Conservation (phyloP, 306 rosid genomes). For the Trichosanthes cucumerina region DNA sequence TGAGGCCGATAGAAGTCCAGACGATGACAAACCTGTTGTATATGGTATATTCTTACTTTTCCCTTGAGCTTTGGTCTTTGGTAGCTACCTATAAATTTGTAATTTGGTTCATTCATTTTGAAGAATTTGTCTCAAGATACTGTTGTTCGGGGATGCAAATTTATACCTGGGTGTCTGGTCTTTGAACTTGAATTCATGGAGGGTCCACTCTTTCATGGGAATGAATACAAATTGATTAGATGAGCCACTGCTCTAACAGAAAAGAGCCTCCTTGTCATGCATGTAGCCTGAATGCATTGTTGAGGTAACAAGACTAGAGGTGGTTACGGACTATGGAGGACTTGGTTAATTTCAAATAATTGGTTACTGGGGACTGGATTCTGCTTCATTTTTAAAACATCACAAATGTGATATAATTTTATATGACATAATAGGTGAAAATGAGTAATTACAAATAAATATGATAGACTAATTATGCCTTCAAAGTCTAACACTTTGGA, state of each 20-base stretch:
- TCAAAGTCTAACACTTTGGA: not conserved
- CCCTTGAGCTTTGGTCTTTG: not conserved
- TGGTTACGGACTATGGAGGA: not conserved
- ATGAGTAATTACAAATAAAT: not conserved
- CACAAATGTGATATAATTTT: not conserved
- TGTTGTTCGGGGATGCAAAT: not conserved
- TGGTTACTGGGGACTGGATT: not conserved
- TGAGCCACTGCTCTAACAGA: not conserved
- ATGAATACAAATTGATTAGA: not conserved
- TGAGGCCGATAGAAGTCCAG: slow-evolving; percentile 53
- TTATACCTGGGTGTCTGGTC: not conserved
- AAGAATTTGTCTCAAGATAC: not conserved
- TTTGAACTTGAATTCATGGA: not conserved
- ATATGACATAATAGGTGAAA: not conserved
- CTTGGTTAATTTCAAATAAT: not conserved
- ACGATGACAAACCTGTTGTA: slow-evolving; percentile 62
- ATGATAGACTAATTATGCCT: not conserved
- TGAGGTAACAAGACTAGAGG: not conserved
- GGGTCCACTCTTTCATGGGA: not conserved
- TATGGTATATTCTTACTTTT: slow-evolving; percentile 37
- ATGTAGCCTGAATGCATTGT: not conserved
- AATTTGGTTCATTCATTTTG: not conserved
- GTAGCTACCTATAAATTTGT: not conserved
- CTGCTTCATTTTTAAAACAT: not conserved
- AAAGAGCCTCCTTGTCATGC: not conserved